These are phyloP conservation scores for Nissolia schottii DNA, from an alignment of 306 rosid species.

Conservation along the genomic window DNA sequence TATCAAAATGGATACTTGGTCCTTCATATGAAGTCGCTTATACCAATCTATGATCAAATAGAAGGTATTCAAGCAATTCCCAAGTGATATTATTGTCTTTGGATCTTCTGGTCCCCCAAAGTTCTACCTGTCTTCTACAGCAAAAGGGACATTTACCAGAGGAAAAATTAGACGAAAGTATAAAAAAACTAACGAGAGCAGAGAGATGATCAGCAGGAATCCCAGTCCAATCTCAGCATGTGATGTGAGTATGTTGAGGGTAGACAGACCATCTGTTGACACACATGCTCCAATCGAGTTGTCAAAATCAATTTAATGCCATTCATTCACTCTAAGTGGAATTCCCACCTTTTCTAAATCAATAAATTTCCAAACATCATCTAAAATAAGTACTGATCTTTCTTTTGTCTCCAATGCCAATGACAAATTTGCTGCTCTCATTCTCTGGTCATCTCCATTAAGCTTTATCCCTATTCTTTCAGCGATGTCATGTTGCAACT, in stretches of 20 bases:
- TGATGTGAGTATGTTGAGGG: slow-evolving; percentile 77
- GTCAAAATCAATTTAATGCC: too few species aligned
- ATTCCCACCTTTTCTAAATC: too few species aligned
- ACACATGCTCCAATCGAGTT: too few species aligned
- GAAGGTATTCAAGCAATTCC: background rate
- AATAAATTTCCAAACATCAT: too few species aligned
- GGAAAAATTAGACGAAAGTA: background rate
- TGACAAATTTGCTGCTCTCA: too few species aligned
- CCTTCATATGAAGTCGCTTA: slow-evolving; percentile 17
- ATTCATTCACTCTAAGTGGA: too few species aligned
- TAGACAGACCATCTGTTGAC: too few species aligned
- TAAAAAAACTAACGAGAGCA: slow-evolving; percentile 72
- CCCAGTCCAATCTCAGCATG: slow-evolving; percentile 94
- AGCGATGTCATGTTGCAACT: too few species aligned
- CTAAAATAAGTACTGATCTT: too few species aligned
- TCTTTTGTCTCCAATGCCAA: too few species aligned
- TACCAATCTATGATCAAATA: background rate
- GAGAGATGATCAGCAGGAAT: slow-evolving; percentile 69
- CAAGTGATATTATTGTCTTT: background rate
- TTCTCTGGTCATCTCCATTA: too few species aligned
- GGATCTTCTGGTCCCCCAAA: background rate
- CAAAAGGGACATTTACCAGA: background rate
- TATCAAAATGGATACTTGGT: slow-evolving; percentile 20
- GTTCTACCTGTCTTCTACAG: slow-evolving; percentile 46
- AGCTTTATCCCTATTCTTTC: too few species aligned